Conservation (phyloP, 768 basidiomycete species). For the Termitomyces sp. region DNA sequence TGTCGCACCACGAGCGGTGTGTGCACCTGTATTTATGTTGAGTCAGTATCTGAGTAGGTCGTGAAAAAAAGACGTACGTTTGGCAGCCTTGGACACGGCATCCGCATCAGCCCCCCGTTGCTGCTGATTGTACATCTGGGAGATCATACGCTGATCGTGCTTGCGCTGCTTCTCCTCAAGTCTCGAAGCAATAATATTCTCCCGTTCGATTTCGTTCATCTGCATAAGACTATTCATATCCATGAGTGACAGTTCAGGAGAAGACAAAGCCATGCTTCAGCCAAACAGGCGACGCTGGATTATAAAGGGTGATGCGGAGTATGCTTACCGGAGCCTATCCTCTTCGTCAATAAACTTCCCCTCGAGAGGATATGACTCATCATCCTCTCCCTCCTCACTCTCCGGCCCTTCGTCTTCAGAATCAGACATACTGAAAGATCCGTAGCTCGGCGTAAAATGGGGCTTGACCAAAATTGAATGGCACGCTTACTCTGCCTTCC, state of each 20-base stretch:
- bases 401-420: constrained; percentile 56
- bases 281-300: constrained; percentile 19
- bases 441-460: constrained; percentile 11
- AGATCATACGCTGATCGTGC: constrained; percentile 64
- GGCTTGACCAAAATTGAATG: constrained; percentile 7
- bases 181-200: constrained; percentile 77
- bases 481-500: constrained; percentile 63
- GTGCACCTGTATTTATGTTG: constrained; percentile 50
- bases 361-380: constrained; percentile 83
- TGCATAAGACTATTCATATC: constrained; percentile 53
- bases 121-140: constrained; percentile 60
- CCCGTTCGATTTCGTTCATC: constrained; percentile 86
- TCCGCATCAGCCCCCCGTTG: constrained; percentile 52
- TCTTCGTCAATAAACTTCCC: constrained; percentile 85
- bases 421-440: constrained; percentile 29
- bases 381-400: constrained; percentile 51
- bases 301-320: constrained; percentile 16
- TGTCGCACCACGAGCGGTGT: constrained; percentile 64
- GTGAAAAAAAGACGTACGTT: constrained; percentile 45
- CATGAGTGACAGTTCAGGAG: constrained; percentile 11
- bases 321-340: constrained; percentile 73
- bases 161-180: constrained; percentile 75
- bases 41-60: not conserved
- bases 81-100: constrained; percentile 65
- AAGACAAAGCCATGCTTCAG: constrained; percentile 17